Conservation (phyloP, 768 basidiomycete genomes). For the Amanita exitialis region DNA sequence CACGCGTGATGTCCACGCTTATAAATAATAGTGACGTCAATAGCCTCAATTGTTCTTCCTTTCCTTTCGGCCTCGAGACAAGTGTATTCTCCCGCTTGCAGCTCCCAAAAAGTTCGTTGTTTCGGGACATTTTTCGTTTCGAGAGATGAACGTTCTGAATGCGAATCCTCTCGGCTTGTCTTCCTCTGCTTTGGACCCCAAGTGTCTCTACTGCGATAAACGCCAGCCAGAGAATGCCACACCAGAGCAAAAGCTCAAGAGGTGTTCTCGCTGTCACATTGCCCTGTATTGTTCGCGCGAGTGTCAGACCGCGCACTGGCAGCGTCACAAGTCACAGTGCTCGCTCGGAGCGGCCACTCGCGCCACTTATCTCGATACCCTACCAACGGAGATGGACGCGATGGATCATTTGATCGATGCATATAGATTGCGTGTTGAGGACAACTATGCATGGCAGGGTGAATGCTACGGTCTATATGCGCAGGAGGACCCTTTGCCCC, state of each 20-base stretch:
- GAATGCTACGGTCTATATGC: not conserved
- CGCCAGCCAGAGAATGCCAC: not conserved
- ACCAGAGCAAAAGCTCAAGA: not conserved
- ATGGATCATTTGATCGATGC: slow-evolving; percentile 1
- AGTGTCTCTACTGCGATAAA: not conserved
- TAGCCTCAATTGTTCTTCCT: no score
- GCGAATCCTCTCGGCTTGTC: not conserved
- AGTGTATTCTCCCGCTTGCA: no score
- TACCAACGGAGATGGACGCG: not conserved
- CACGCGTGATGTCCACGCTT: no score
- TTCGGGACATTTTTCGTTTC: no score
- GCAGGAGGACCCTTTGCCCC: not conserved
- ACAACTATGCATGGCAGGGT: not conserved
- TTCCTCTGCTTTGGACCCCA: not conserved
- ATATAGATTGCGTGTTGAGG: slow-evolving; percentile 1
- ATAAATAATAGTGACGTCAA: no score
- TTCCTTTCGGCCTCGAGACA: no score
- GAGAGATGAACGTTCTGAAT: not conserved
- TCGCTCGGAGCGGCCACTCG: not conserved
- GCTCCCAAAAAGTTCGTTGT: no score
- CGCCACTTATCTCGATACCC: not conserved
- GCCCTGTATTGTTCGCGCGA: slow-evolving; percentile 3
- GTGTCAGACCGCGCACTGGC: slow-evolving; percentile 2
- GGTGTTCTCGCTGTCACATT: not conserved
- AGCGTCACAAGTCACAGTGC: not conserved